Conservation (phyloP, 139 green algal species). For the Yamagishiella unicocca region DNA sequence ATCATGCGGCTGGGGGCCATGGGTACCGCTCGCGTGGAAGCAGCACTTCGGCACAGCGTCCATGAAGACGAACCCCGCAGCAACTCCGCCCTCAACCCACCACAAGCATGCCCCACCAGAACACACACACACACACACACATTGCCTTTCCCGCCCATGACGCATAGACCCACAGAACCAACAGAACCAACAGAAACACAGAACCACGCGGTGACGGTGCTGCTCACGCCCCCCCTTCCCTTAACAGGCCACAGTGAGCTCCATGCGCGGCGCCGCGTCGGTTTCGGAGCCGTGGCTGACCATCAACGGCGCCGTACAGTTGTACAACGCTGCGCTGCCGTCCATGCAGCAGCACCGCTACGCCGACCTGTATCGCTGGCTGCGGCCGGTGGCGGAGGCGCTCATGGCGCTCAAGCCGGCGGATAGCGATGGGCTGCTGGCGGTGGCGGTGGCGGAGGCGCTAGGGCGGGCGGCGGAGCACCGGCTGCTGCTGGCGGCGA, state of each 20-base stretch:
- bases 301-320: conserved; percentile 64
- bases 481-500: conserved; percentile 52
- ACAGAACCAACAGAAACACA: no score
- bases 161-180: no score
- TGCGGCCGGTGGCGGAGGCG: conserved; percentile 42
- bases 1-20: no score
- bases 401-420: conserved; percentile 52
- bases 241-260: conserved; percentile 59
- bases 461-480: conserved; percentile 56
- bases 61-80: no score
- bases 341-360: conserved; percentile 66
- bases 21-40: no score
- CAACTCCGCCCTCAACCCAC: no score
- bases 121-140: no score
- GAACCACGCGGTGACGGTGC: no score
- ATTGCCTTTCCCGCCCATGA: no score
- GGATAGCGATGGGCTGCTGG: conserved; percentile 48
- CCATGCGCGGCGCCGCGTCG: conserved; percentile 55
- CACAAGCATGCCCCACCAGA: no score
- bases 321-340: conserved; percentile 72
- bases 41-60: no score
- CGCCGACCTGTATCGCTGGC: conserved; percentile 40
- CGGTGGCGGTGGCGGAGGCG: conserved; percentile 61
- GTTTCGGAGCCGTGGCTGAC: conserved; percentile 68
- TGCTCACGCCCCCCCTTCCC: not conserved